Base-by-base conservation (phyloP, 164 flowering plant species). In the Liquidambar formosana region DNA sequence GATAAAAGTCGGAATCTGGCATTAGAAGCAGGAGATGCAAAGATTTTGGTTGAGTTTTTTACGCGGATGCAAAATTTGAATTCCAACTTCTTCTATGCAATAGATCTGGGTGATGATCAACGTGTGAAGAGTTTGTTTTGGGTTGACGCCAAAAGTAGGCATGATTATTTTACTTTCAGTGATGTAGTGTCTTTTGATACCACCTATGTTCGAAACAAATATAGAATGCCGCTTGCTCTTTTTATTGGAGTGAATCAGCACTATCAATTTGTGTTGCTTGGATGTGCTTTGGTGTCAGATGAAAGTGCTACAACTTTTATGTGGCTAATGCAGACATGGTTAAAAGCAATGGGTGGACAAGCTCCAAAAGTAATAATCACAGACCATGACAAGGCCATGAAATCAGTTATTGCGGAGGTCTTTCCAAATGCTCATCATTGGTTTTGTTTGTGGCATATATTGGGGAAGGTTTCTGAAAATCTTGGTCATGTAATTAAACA, bases 231-330 rank as follows among this genome's bases (percentile, higher is more conserved):
- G 26, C 75, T 80, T 59, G 77, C 73, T 25, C 70, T 75, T 15
- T 78, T 80, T 67, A 62, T 78, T 61, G 83, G 83, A n/a, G 81
- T 75, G 62, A 80, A 80, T 69, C 79, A 77, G 47, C 83, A 80
- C 60, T 78, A 70, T 62, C 83, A 80, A 43, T 80, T 75, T 47
- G 61, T 80, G 65, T 70, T 80, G 59, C 79, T 80, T 59, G 83
- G 83, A 49, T 80, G 81, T 75, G 83, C 81, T 33, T 46, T 80
- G 49, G 11, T 80, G 43, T 72, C 73, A 46, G 79, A 80, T 61
- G 83, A 78, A 67, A 78, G 73, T 56, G 64, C 63, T 21, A 18
- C 77, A 8, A 72, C 81, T 8, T 75, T 57, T 67, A 63, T 75
- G 64, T 80, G 83, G 83, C n/a, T 80, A 45, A 41, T 80, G 75